Evolutionary conservation across 495 filamentous ascomycete genomes (phyloP).

Genomic region (Rhypophila decipiens): DNA sequence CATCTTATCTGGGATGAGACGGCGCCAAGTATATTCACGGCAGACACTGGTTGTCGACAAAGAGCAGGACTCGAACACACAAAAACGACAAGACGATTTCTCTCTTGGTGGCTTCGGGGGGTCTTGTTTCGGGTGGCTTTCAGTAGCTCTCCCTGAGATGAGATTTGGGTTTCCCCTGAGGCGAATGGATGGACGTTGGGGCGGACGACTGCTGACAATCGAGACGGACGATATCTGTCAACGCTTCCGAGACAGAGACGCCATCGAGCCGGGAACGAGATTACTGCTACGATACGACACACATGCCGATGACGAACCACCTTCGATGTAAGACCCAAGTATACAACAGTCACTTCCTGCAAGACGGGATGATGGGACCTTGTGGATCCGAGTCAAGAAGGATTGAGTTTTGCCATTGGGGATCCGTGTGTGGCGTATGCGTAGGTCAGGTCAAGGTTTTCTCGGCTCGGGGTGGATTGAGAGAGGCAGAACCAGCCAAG

Average conservation of each 20-base stretch:
- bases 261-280: slow-evolving; percentile 13
- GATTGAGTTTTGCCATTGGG: neutral
- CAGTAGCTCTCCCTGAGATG: too few relatives aligned
- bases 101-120: too few relatives aligned
- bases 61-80: slow-evolving; percentile 19
- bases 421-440: slow-evolving; percentile 8
- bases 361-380: too few relatives aligned
- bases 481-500: too few relatives aligned
- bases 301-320: neutral
- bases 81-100: slow-evolving; percentile 5
- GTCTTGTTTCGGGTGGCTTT: too few relatives aligned
- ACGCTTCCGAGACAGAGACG: too few relatives aligned
- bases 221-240: too few relatives aligned
- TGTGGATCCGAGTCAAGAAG: slow-evolving; percentile 15
- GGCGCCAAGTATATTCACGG: slow-evolving; percentile 20
- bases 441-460: slow-evolving; percentile 34
- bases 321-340: neutral
- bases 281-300: slow-evolving; percentile 16
- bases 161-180: too few relatives aligned
- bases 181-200: too few relatives aligned
- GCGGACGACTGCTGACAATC: too few relatives aligned
- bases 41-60: slow-evolving; percentile 43
- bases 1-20: slow-evolving; percentile 27
- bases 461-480: neutral
- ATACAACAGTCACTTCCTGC: too few relatives aligned